Base-by-base conservation (phyloP, 2,329 filamentous ascomycete species). In the Sarocladium oryzae region DNA sequence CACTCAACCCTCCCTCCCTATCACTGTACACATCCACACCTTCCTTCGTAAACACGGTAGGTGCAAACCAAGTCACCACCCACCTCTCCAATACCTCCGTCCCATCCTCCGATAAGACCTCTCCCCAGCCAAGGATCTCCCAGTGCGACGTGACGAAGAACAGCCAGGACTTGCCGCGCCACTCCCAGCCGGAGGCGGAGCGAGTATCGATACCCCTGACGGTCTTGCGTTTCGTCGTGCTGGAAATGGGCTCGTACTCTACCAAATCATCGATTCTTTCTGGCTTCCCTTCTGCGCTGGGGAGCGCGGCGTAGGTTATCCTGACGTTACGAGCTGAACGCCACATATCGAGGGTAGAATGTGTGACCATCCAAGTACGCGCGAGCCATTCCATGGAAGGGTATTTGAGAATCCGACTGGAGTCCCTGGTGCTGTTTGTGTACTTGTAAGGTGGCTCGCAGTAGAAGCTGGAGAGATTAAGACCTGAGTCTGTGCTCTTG, bases 1-100 rank as follows among this genome's bases (percentile, higher is more conserved):
- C 69, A 51, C 74, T 77, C 56, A 89, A 56, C 0, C 86, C 86
- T 55, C 76, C 77, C 49, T 69, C 75, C 15, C 76, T 73, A 58
- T 86, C 76, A 41, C 81, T 83, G 66, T 92, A 93, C 9, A 95
- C 67, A 67, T 95, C 89, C 26, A 95, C 61, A 0, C 89, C 89
- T 52, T 89, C 87, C 56, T 86, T 85, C 6, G 89, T 93, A 59
- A 95, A 95, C 40, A 91, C 58, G 21, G 88, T 95, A 61, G 87
- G 84, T 56, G 85, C 84, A 66, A 95, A 95, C 76, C 85, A 92
- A 4, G 88, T 95, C 13, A 95, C 87, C 1, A 80, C 82, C 87
- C 88, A 95, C 58, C 77, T 75, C 66, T 82, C 78, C 45, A 59
- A 64, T 8, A 60, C 63, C 1, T 68, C 69, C 24, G 65, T 71